Conservation (phyloP, 2,329 filamentous ascomycete species). For the Myriosclerotinia curreyana region DNA sequence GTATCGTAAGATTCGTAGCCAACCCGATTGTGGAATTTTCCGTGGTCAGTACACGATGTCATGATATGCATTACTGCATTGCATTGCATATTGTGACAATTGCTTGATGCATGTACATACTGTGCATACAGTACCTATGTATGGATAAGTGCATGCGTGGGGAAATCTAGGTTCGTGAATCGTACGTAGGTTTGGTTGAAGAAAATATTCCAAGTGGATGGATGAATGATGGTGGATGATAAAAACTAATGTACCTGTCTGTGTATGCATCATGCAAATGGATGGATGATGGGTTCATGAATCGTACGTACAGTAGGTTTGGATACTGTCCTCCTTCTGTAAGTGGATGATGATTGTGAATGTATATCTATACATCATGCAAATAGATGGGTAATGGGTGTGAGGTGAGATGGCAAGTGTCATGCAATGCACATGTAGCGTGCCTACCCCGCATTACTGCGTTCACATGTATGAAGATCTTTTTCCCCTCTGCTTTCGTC, state of each 20-base stretch:
- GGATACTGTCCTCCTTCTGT: no score
- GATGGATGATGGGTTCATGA: no score
- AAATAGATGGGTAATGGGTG: background rate
- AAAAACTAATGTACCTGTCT: no score
- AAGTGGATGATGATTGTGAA: background rate
- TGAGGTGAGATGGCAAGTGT: conserved; percentile 1
- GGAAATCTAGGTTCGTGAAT: background rate
- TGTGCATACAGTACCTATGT: no score
- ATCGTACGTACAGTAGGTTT: no score
- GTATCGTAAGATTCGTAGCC: no score
- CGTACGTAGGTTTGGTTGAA: background rate
- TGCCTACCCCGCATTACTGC: background rate
- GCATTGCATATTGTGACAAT: background rate
- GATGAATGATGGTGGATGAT: background rate
- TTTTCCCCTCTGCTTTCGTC: background rate
- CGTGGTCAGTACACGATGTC: background rate
- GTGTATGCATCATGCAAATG: no score
- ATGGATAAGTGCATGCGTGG: background rate
- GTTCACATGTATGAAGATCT: background rate
- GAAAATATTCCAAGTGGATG: background rate
- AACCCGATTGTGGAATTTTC: background rate
- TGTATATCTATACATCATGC: background rate
- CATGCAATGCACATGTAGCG: background rate
- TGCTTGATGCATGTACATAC: background rate
- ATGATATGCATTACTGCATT: conserved; percentile 1